Evolutionary conservation across 306 rosid species (phyloP).

Genomic region (Vigna mungo): DNA sequence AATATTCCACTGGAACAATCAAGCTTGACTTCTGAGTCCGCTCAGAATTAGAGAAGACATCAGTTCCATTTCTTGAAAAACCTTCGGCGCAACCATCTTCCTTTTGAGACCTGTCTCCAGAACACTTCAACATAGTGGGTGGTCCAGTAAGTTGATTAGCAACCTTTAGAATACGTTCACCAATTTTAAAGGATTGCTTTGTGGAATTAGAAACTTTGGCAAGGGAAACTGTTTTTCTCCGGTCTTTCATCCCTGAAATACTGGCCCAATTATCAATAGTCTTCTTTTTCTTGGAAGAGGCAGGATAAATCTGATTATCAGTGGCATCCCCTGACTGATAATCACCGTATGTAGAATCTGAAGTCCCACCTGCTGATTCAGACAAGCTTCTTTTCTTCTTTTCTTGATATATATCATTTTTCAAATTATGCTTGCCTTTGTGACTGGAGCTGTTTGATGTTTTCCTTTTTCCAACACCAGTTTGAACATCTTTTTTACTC

Average conservation of each 20-base stretch:
- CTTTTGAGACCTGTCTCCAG: slow-evolving; percentile 59
- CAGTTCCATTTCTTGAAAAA: slow-evolving; percentile 51
- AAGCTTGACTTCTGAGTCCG: slow-evolving; percentile 55
- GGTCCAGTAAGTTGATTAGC: slow-evolving; percentile 87
- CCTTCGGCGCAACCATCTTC: slow-evolving; percentile 56
- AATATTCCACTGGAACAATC: slow-evolving; percentile 55
- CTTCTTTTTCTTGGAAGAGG: slow-evolving; percentile 64
- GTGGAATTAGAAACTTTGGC: slow-evolving; percentile 65
- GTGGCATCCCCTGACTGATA: slow-evolving; percentile 53
- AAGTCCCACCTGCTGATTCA: slow-evolving; percentile 58
- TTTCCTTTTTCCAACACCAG: slow-evolving; percentile 51
- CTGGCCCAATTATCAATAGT: slow-evolving; percentile 56
- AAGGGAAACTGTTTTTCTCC: slow-evolving; percentile 62
- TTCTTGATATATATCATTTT: slow-evolving; percentile 60
- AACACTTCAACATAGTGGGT: slow-evolving; percentile 56
- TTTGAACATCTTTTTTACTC: slow-evolving; percentile 53
- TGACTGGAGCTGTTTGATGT: slow-evolving; percentile 50
- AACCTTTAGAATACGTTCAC: slow-evolving; percentile 88
- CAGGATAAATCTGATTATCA: slow-evolving; percentile 46
- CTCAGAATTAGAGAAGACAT: slow-evolving; percentile 52
- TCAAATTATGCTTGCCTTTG: slow-evolving; percentile 72
- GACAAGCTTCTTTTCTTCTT: slow-evolving; percentile 74
- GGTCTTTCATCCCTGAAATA: slow-evolving; percentile 52
- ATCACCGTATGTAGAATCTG: slow-evolving; percentile 56
- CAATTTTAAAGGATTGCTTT: slow-evolving; percentile 83